These are phyloP conservation scores for Rhodotorula sp. DNA, from an alignment of 1,284 basidiomycete genomes.

Conservation along the genomic window DNA sequence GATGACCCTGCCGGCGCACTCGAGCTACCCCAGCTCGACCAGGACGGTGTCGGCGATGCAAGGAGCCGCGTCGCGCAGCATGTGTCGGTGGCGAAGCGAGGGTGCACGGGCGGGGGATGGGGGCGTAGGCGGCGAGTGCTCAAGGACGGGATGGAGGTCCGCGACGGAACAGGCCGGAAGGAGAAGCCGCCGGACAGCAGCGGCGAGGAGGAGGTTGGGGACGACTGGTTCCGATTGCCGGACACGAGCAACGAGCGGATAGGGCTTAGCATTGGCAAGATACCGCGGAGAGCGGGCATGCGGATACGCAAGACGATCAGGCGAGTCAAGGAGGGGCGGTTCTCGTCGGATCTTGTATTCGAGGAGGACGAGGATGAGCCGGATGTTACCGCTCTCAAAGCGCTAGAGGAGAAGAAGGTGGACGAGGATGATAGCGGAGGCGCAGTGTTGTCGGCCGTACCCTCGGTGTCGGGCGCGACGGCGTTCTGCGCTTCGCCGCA, in stretches of 20 bases:
- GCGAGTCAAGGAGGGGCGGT: background rate
- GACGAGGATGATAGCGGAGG: background rate
- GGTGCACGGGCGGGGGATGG: too few species aligned
- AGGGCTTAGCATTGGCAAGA: constrained; percentile 7
- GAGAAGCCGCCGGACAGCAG: background rate
- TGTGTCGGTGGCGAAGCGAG: too few species aligned
- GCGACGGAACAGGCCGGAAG: background rate
- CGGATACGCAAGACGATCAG: background rate
- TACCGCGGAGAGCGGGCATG: background rate
- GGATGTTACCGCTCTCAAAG: background rate
- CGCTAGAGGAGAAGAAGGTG: background rate
- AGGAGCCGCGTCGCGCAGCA: background rate
- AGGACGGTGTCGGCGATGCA: background rate
- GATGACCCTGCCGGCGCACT: background rate
- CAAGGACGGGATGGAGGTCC: too few species aligned
- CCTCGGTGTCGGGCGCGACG: background rate
- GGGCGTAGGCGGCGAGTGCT: background rate
- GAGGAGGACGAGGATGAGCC: background rate
- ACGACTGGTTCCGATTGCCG: constrained; percentile 7
- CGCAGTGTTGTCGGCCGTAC: too few species aligned
- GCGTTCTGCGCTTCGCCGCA: constrained; percentile 1
- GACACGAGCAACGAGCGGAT: background rate
- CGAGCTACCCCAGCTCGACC: background rate
- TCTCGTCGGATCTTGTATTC: background rate
- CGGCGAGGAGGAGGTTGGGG: constrained; percentile 18